Percentiles rank a stretch among this genome's conserved stretches.
phyloP scores from a whole-genome alignment of 1,284 basidiomycete species.

The Quambalaria eucalypti region DNA sequence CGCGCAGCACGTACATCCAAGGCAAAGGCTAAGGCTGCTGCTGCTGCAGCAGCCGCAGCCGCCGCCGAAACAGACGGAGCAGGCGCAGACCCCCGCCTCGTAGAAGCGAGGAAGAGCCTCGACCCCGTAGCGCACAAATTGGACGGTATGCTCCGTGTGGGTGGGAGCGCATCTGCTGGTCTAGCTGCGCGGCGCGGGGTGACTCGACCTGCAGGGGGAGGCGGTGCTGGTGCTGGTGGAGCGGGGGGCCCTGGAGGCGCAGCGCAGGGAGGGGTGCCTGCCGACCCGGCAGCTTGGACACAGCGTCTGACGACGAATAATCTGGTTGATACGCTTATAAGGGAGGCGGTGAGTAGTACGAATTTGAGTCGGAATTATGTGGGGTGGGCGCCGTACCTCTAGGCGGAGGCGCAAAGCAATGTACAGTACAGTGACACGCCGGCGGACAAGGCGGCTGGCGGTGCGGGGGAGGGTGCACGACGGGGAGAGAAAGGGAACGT shows the following conservation, averaged over 20 bases:
- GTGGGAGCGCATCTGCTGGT: slow-evolving; percentile 14
- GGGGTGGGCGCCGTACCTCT: slow-evolving; percentile 19
- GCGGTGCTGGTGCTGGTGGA: neutral
- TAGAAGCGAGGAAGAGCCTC: slow-evolving; percentile 36
- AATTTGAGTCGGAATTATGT: slow-evolving; percentile 43
- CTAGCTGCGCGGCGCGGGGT: neutral
- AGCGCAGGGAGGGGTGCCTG: too few species aligned
- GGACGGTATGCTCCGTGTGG: slow-evolving; percentile 31
- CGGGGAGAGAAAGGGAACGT: too few species aligned
- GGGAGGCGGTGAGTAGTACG: slow-evolving; percentile 34
- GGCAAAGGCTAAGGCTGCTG: neutral
- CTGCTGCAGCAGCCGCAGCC: slow-evolving; percentile 11
- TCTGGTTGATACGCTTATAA: slow-evolving; percentile 42
- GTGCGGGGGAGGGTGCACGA: too few species aligned
- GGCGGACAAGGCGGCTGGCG: neutral
- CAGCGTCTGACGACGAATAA: slow-evolving; percentile 37
- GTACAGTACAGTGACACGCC: neutral
- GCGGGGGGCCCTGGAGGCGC: too few species aligned
- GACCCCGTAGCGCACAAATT: slow-evolving; percentile 40
- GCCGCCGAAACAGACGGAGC: neutral
- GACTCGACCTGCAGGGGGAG: neutral
- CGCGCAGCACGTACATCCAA: too few species aligned
- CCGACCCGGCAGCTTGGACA: too few species aligned
- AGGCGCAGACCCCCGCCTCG: slow-evolving; percentile 25
- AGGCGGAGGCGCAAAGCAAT: too few species aligned